Base-by-base conservation (phyloP, 768 basidiomycete genomes). In the Tubosaeta brunneosetosa region DNA sequence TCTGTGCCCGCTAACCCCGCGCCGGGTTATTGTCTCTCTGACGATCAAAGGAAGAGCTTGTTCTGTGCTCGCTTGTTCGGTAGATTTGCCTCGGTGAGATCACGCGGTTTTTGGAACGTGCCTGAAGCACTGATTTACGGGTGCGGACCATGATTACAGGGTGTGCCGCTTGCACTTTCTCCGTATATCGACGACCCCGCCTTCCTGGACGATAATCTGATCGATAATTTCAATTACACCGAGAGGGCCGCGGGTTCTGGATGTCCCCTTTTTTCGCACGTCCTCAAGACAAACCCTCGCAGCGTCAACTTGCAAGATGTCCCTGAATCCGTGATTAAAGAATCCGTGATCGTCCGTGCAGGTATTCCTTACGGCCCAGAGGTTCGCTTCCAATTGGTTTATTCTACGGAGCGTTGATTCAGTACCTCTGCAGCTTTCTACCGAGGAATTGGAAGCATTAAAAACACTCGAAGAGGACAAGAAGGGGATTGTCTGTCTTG, bases 191-290 rank as follows among this genome's bases (percentile, higher is more conserved):
- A 80, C 51, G 73, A 80, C 50, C 68, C 62, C 6, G 57, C 27
- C 6, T 68, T 74, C 6, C 50, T 13, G 3, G 71, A 79, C 60
- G 61, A 68, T 10, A 55, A 68, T 19, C 74, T 74, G 56, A 65
- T 74, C 55, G 77, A 80, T 67, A 57, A 69, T 32, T 79, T 74
- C 49, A 71, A 66, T 53, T 74, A 64, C 36, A 46, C 61, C 3
- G 43, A 51, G 27, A 53, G 45, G 8, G 53, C 62, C 27, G 46
- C 47, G 44, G 17, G 6, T 14, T 11, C 12, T 2, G 53, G 48
- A 38, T 73, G 73, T 52, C 79, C 79, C 11, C 78, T 79, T 60
- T 74, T 76, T 26, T 76, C 76, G 1, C 77, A 79, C 50, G 63
- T 73, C 41, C 73, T 78, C 25, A 79, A 78, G 66, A 75, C 73